Evolutionary conservation across 164 flowering plant species (phyloP).

Genomic region (Taxillus chinensis): DNA sequence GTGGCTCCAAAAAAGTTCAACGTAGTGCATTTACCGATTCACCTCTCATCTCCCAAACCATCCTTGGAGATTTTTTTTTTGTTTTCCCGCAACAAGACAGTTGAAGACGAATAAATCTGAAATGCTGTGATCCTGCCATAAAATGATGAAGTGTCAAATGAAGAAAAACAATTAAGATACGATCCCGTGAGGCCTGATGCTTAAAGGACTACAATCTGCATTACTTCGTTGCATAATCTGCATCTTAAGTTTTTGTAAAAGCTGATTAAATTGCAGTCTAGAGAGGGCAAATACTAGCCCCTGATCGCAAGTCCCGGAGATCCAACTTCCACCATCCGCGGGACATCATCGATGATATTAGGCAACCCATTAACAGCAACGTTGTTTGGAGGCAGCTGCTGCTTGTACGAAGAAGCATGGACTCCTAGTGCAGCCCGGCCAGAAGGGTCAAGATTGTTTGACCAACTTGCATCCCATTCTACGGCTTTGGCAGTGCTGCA

Average conservation of each 20-base stretch:
- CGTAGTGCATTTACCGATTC: too few species aligned
- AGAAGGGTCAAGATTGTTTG: conserved; percentile 83
- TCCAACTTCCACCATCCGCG: conserved; percentile 32
- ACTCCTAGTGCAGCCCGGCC: conserved; percentile 92
- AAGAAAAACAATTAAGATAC: too few species aligned
- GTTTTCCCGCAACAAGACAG: too few species aligned
- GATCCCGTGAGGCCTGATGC: too few species aligned
- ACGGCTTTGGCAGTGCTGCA: conserved; percentile 92
- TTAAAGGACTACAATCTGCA: too few species aligned
- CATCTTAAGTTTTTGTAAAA: neutral
- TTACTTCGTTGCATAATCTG: neutral
- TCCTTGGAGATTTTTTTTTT: too few species aligned
- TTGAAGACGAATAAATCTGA: too few species aligned
- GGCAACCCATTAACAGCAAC: conserved; percentile 14
- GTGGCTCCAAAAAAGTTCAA: neutral
- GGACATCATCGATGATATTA: conserved; percentile 27
- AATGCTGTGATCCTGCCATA: too few species aligned
- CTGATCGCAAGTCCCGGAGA: conserved; percentile 36
- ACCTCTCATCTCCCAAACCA: too few species aligned
- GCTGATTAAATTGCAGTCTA: neutral
- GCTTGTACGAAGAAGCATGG: conserved; percentile 60
- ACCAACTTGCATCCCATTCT: conserved; percentile 87
- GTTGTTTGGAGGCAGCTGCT: conserved; percentile 13
- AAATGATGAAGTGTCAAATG: too few species aligned
- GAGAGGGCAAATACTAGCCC: conserved; percentile 17